These are phyloP conservation scores for Ascochyta pisi DNA, from an alignment of 2,329 filamentous ascomycete species.

Conservation along the genomic window DNA sequence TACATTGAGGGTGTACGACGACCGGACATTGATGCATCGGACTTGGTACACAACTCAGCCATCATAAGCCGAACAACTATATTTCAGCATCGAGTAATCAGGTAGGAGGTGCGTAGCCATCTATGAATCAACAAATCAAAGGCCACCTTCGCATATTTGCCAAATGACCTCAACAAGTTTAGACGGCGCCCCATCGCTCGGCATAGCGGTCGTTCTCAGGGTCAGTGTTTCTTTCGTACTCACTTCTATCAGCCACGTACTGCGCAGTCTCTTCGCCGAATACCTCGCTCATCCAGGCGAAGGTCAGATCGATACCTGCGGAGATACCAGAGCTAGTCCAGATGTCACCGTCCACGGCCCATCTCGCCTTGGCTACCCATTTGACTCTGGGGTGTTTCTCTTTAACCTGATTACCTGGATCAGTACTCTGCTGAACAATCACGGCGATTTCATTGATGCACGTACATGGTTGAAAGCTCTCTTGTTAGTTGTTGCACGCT, in stretches of 20 bases:
- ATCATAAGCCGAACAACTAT: too few species aligned
- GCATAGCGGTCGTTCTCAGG: constrained; percentile 63
- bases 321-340: constrained; percentile 71
- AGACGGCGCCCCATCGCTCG: constrained; percentile 40
- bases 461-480: constrained; percentile 55
- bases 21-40: neutral
- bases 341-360: constrained; percentile 69
- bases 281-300: constrained; percentile 62
- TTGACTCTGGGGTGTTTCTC: constrained; percentile 59
- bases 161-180: neutral
- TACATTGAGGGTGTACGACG: neutral
- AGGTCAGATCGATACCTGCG: constrained; percentile 67
- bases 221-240: constrained; percentile 65
- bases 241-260: constrained; percentile 58
- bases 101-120: too few species aligned
- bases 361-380: constrained; percentile 69
- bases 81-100: too few species aligned
- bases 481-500: constrained; percentile 72
- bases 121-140: too few species aligned
- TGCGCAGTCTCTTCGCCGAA: constrained; percentile 62
- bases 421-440: neutral
- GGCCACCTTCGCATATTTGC: neutral
- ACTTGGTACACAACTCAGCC: neutral
- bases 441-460: neutral
- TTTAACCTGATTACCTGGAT: constrained; percentile 45